Conservation (phyloP, 768 basidiomycete species). For the Boletus fagicola region DNA sequence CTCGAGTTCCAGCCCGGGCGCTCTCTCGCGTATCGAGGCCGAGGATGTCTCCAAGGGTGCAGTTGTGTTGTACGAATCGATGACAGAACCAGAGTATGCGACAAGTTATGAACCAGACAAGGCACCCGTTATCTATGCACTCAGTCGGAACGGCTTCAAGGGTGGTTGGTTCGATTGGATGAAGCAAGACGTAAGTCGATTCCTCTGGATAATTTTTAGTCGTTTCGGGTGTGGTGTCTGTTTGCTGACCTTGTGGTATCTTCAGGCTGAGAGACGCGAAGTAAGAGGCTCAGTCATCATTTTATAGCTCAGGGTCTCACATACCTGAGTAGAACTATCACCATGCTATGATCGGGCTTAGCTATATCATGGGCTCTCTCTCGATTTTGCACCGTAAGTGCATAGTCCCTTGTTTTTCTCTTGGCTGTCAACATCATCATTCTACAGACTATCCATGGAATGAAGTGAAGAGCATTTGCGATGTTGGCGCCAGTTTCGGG, state of each 20-base stretch:
- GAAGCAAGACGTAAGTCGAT: constrained; percentile 17
- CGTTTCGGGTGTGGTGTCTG: not conserved
- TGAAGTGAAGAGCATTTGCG: constrained; percentile 25
- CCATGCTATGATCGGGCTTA: constrained; percentile 23
- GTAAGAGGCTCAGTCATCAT: not conserved
- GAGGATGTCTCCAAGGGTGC: constrained; percentile 17
- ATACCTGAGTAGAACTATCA: constrained; percentile 19
- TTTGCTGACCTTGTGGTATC: not conserved
- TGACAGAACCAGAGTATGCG: constrained; percentile 27
- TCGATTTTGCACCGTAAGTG: constrained; percentile 25
- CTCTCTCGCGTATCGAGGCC: constrained; percentile 4
- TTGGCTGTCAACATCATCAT: not conserved
- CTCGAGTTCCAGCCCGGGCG: constrained; percentile 12
- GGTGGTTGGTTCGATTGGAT: constrained; percentile 26
- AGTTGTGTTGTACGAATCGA: constrained; percentile 21
- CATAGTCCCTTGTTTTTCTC: not conserved
- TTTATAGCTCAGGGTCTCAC: constrained; percentile 1
- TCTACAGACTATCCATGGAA: constrained; percentile 27
- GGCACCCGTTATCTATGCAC: constrained; percentile 23
- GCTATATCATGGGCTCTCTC: constrained; percentile 22
- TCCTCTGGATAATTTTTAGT: not conserved
- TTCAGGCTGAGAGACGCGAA: constrained; percentile 15
- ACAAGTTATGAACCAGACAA: constrained; percentile 22
- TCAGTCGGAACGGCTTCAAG: constrained; percentile 15
- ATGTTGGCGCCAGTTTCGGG: constrained; percentile 32